A percentile compares a stretch with the other conserved stretches of the same genome.
phyloP scores from a whole-genome alignment of 495 filamentous ascomycete species.

The Hypoxylon trugodes region DNA sequence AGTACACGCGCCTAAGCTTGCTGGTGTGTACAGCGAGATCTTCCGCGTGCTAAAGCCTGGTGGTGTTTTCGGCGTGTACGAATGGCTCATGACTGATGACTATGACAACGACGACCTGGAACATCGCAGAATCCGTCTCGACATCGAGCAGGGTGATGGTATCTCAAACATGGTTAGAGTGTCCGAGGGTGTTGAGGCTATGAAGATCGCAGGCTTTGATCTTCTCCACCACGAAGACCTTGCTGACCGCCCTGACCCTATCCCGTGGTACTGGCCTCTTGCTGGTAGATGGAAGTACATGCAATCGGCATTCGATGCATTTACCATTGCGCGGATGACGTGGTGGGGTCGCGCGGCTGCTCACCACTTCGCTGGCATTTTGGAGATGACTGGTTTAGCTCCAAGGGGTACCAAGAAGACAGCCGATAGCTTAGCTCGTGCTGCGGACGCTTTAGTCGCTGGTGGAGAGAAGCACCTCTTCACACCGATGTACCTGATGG shows the following conservation, averaged over 20 bases:
- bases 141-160: slow-evolving; percentile 95
- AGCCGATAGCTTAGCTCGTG: slow-evolving; percentile 83
- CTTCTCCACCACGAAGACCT: slow-evolving; percentile 89
- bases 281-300: slow-evolving; percentile 82
- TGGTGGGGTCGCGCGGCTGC: slow-evolving; percentile 77
- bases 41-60: slow-evolving; percentile 96
- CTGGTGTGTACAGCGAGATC: slow-evolving; percentile 93
- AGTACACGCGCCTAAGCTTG: slow-evolving; percentile 92
- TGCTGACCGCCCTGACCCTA: slow-evolving; percentile 76
- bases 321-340: slow-evolving; percentile 91
- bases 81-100: slow-evolving; percentile 98
- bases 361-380: slow-evolving; percentile 79
- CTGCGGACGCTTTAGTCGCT: slow-evolving; percentile 86
- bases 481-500: slow-evolving; percentile 99
- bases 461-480: slow-evolving; percentile 94
- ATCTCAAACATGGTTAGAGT: slow-evolving; percentile 99
- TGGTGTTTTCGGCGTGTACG: slow-evolving; percentile 95
- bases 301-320: slow-evolving; percentile 77
- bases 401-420: slow-evolving; percentile 94
- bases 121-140: slow-evolving; percentile 90
- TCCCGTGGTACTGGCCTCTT: slow-evolving; percentile 97
- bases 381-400: slow-evolving; percentile 79
- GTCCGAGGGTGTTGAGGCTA: slow-evolving; percentile 81
- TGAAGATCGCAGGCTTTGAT: slow-evolving; percentile 90
- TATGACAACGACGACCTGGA: slow-evolving; percentile 90